Conservation (phyloP, 116 monocot species). For the Papilionanthe hybrid region DNA sequence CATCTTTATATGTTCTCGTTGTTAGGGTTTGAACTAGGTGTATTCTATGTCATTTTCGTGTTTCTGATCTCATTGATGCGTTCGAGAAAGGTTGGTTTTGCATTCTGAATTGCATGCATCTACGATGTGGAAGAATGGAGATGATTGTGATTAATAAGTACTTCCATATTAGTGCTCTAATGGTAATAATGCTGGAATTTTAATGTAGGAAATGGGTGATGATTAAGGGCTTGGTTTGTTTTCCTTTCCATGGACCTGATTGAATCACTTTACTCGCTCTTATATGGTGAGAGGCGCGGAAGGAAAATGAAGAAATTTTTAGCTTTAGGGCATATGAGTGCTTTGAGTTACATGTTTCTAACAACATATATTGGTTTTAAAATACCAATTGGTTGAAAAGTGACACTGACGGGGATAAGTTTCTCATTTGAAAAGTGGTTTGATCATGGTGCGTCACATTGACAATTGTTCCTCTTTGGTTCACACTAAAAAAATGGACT, state of each 20-base stretch:
- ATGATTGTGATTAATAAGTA: no score
- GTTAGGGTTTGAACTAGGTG: neutral
- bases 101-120: neutral
- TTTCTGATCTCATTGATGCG: neutral
- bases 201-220: neutral
- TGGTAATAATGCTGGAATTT: neutral
- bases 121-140: no score
- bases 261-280: no score
- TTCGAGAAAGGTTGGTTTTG: neutral
- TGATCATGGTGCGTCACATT: neutral
- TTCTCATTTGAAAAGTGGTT: neutral
- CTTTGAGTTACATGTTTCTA: neutral
- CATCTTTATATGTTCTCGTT: neutral
- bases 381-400: neutral
- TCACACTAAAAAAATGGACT: no score
- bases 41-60: neutral
- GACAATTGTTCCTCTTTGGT: neutral
- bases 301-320: neutral
- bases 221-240: no score
- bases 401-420: neutral
- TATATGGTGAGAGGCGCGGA: neutral
- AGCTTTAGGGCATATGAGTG: no score
- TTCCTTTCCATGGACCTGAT: neutral
- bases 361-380: neutral
- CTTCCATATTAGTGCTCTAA: neutral